phyloP scores from a whole-genome alignment of 768 basidiomycete species.

The Podaxis sp. region DNA sequence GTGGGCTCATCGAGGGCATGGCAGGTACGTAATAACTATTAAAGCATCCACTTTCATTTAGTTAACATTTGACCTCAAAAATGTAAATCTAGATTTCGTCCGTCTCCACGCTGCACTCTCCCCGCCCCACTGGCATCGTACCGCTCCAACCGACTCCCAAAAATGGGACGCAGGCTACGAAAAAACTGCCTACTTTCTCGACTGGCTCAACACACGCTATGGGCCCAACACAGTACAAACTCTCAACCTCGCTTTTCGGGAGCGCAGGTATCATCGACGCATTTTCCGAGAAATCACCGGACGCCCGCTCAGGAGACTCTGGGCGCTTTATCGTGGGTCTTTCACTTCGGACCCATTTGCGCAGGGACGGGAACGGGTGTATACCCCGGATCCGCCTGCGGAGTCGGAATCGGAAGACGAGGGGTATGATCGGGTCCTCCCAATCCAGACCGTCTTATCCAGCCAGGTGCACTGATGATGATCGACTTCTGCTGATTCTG shows the following conservation, averaged over 20 bases:
- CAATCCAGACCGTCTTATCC: not conserved
- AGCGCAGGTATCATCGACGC: slow-evolving; percentile 45
- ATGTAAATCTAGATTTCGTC: slow-evolving; percentile 57
- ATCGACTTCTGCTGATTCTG: not conserved
- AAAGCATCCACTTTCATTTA: not conserved
- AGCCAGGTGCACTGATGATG: not conserved
- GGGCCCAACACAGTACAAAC: slow-evolving; percentile 54
- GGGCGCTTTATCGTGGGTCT: slow-evolving; percentile 52
- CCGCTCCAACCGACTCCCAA: slow-evolving; percentile 32
- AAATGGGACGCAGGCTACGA: slow-evolving; percentile 79
- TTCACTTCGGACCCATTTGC: slow-evolving; percentile 23
- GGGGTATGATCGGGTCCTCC: slow-evolving; percentile 12
- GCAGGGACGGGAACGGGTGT: not conserved
- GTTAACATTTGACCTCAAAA: not conserved
- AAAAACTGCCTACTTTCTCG: slow-evolving; percentile 71
- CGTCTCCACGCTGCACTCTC: slow-evolving; percentile 55
- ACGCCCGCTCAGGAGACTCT: slow-evolving; percentile 51
- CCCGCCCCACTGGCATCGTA: slow-evolving; percentile 70
- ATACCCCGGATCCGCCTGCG: slow-evolving; percentile 6
- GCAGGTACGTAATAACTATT: slow-evolving; percentile 49
- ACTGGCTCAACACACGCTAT: slow-evolving; percentile 59
- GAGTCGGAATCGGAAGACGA: slow-evolving; percentile 15
- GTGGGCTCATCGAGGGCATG: slow-evolving; percentile 77
- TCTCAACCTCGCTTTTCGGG: slow-evolving; percentile 57
- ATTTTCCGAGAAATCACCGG: slow-evolving; percentile 58